A percentile compares a stretch with the other conserved stretches of the same genome.
Conservation (phyloP, 106 monocot species). For the Dioscorea dumetorum region DNA sequence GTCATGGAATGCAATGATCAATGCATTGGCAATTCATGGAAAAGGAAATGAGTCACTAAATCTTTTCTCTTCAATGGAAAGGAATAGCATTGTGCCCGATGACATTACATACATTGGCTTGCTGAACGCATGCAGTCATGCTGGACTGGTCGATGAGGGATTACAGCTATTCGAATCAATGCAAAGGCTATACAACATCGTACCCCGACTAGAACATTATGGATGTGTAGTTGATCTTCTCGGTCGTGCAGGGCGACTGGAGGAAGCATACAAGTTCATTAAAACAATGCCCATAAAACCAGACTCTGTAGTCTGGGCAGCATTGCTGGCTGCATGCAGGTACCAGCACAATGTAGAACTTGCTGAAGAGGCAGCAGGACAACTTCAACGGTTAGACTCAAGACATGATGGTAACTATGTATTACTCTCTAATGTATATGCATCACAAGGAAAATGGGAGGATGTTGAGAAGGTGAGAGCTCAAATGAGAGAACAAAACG, state of each 20-base stretch:
- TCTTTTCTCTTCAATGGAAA: constrained; percentile 36
- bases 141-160: constrained; percentile 35
- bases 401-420: constrained; percentile 55
- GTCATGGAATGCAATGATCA: constrained; percentile 51
- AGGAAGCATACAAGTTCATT: constrained; percentile 39
- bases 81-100: constrained; percentile 30
- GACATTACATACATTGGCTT: constrained; percentile 45
- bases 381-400: constrained; percentile 27
- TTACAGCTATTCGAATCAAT: constrained; percentile 32
- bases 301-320: constrained; percentile 54
- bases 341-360: constrained; percentile 31
- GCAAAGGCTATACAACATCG: constrained; percentile 16
- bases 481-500: constrained; percentile 30
- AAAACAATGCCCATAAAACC: constrained; percentile 56
- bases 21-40: constrained; percentile 33
- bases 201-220: constrained; percentile 46
- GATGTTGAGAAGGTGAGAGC: constrained; percentile 38
- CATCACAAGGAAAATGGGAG: constrained; percentile 28
- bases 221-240: constrained; percentile 68
- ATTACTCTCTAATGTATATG: constrained; percentile 65
- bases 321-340: constrained; percentile 55
- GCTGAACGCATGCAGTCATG: constrained; percentile 60
- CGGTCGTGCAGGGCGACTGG: constrained; percentile 42
- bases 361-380: constrained; percentile 41
- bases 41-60: constrained; percentile 22